Percentiles rank a stretch among this genome's conserved stretches.
phyloP scores from a whole-genome alignment of 148 eudicot genomes.

The Rhododendron mucronatum region DNA sequence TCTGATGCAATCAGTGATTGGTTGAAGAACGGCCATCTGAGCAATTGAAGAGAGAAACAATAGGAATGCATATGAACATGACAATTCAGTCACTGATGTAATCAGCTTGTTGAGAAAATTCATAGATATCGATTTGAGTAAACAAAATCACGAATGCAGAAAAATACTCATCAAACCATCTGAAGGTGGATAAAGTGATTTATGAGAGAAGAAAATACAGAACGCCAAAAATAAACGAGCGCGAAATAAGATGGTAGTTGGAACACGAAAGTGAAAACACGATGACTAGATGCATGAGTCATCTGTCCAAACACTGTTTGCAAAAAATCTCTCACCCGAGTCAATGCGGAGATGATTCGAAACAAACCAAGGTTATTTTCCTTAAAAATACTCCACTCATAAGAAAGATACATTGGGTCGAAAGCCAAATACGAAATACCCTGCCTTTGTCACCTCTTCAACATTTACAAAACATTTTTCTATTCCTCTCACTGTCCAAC shows the following conservation, averaged over 20 bases:
- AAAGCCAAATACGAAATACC: not conserved
- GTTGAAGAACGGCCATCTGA: no score
- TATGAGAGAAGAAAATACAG: no score
- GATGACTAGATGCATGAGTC: not conserved
- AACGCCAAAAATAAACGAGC: not conserved
- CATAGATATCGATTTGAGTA: no score
- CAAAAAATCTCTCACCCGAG: no score
- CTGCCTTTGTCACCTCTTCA: not conserved
- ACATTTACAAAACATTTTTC: no score
- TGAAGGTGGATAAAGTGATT: not conserved
- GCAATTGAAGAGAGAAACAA: no score
- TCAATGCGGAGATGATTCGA: not conserved
- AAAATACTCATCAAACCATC: not conserved
- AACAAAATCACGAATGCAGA: not conserved
- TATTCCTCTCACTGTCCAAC: no score
- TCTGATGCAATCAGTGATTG: no score
- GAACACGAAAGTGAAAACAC: not conserved
- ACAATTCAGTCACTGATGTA: not conserved
- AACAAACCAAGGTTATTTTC: not conserved
- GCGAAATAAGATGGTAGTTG: not conserved
- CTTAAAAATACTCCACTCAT: no score
- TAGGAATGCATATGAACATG: not conserved
- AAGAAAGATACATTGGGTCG: not conserved
- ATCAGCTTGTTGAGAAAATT: not conserved
- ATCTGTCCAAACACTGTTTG: not conserved